Percentiles rank a stretch among this genome's conserved stretches.
Evolutionary conservation across 441 rosid species (phyloP).

Genomic region (Euphorbia schlechtendalii): DNA sequence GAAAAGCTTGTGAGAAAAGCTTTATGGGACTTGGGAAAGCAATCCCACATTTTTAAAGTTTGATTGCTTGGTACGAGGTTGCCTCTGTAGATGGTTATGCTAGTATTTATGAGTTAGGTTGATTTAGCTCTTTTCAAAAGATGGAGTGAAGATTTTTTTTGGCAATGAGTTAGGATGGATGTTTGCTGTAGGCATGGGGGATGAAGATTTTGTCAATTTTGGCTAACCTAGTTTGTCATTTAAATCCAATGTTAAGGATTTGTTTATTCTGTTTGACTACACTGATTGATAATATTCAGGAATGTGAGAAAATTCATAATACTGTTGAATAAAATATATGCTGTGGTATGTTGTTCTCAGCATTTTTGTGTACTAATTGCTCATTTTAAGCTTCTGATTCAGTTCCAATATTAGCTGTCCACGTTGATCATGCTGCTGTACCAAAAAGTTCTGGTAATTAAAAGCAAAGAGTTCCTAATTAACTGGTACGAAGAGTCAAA

Average conservation of each 20-base stretch:
- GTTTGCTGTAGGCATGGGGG: too few relatives aligned
- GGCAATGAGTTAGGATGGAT: too few relatives aligned
- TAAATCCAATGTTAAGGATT: too few relatives aligned
- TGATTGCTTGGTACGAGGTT: background rate
- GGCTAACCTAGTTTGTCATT: background rate
- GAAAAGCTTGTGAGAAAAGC: too few relatives aligned
- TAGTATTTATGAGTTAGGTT: too few relatives aligned
- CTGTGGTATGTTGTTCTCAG: background rate
- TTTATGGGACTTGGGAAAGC: too few relatives aligned
- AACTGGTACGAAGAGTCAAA: too few relatives aligned
- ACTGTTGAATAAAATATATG: background rate
- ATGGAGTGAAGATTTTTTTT: background rate
- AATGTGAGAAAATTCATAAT: background rate
- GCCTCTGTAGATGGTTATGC: background rate
- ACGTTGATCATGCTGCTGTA: background rate
- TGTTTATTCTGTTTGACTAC: background rate
- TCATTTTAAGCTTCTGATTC: background rate
- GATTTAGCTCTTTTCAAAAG: too few relatives aligned
- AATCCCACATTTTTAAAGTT: too few relatives aligned
- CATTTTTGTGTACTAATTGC: background rate
- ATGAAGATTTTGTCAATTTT: background rate
- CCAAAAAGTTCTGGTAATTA: too few relatives aligned
- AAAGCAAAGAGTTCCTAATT: too few relatives aligned
- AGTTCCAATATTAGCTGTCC: background rate
- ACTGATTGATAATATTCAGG: background rate